Evolutionary conservation across 768 basidiomycete species (phyloP).

Genomic region (Leucocoprinus birnbaumii): DNA sequence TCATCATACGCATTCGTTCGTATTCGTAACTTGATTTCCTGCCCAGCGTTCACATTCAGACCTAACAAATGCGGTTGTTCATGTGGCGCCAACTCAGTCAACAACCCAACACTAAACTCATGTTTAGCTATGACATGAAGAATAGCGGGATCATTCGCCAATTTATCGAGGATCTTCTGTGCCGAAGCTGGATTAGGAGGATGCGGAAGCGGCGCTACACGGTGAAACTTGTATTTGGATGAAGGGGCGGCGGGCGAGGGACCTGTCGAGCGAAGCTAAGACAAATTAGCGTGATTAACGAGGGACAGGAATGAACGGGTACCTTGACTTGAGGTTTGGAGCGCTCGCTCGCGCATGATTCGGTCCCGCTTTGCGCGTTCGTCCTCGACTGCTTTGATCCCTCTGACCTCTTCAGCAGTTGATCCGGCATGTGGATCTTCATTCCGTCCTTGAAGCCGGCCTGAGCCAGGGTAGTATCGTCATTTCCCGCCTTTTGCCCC

Average conservation of each 20-base stretch:
- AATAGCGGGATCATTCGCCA: slow-evolving; percentile 72
- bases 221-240: slow-evolving; percentile 59
- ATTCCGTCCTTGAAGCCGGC: slow-evolving; percentile 61
- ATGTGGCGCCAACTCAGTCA: slow-evolving; percentile 79
- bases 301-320: slow-evolving; percentile 11
- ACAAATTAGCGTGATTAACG: slow-evolving; percentile 50
- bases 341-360: slow-evolving; percentile 56
- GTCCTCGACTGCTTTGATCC: slow-evolving; percentile 51
- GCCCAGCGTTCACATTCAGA: slow-evolving; percentile 60
- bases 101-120: slow-evolving; percentile 60
- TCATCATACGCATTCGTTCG: slow-evolving; percentile 73
- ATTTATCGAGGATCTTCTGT: slow-evolving; percentile 46
- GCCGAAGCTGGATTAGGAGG: slow-evolving; percentile 64
- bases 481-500: slow-evolving; percentile 49
- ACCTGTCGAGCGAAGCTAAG: slow-evolving; percentile 17
- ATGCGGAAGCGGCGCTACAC: slow-evolving; percentile 56
- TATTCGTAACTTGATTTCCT: slow-evolving; percentile 64
- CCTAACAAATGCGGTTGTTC: slow-evolving; percentile 71
- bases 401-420: slow-evolving; percentile 54
- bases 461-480: slow-evolving; percentile 27
- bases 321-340: slow-evolving; percentile 61
- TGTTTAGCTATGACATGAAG: slow-evolving; percentile 69
- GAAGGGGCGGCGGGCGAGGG: slow-evolving; percentile 29
- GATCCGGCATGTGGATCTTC: slow-evolving; percentile 70
- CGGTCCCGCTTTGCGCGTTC: slow-evolving; percentile 55